These are phyloP conservation scores for Tuber indicum DNA, from an alignment of 495 filamentous ascomycete genomes.

Conservation along the genomic window DNA sequence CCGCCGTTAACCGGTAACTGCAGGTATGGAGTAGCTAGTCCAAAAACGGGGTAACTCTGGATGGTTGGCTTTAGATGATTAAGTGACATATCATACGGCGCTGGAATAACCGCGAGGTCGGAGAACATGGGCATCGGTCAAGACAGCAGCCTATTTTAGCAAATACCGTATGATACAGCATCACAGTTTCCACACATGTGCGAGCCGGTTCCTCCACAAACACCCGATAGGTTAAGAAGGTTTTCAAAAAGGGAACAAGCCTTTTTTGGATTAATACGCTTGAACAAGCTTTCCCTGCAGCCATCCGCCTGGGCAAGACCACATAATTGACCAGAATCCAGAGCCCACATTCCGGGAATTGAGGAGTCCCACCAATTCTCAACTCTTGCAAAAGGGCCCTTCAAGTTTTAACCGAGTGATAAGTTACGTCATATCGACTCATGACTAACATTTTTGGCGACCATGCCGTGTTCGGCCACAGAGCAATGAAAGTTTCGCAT, in stretches of 20 bases:
- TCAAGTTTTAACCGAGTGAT: neutral
- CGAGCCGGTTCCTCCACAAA: too few relatives aligned
- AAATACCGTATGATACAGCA: neutral
- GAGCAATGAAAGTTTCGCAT: constrained; percentile 2
- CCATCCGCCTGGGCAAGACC: neutral
- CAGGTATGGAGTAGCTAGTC: too few relatives aligned
- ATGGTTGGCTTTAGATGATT: too few relatives aligned
- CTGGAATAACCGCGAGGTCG: neutral
- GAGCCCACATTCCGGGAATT: neutral
- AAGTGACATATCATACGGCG: neutral
- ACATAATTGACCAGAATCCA: neutral
- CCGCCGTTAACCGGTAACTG: too few relatives aligned
- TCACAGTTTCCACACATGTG: neutral
- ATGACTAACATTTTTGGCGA: neutral
- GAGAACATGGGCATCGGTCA: neutral
- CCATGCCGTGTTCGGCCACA: neutral
- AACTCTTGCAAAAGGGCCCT: neutral
- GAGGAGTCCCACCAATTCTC: neutral
- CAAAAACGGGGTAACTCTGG: too few relatives aligned
- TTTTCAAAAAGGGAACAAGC: neutral
- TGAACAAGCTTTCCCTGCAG: neutral
- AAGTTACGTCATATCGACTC: neutral
- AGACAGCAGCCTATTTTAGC: neutral
- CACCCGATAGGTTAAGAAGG: neutral
- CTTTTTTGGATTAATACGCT: neutral